Percentiles rank a stretch among this genome's conserved stretches.
phyloP scores from a whole-genome alignment of 2,329 filamentous ascomycete genomes.

The Elsinoe australis region DNA sequence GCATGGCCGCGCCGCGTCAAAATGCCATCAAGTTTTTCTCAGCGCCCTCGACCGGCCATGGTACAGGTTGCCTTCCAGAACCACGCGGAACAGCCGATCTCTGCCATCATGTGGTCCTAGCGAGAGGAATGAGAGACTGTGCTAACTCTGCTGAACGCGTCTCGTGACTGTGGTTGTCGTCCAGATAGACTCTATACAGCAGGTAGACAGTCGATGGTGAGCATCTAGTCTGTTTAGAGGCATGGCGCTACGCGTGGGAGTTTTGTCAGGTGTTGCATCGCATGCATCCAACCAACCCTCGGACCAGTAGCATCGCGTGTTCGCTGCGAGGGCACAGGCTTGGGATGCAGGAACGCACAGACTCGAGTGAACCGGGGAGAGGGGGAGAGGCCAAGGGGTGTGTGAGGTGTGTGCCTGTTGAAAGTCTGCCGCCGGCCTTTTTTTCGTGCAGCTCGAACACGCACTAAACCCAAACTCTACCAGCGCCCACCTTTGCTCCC shows the following conservation, averaged over 20 bases:
- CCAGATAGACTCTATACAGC: neutral
- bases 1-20: conserved; percentile 6
- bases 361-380: conserved; percentile 8
- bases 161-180: conserved; percentile 1
- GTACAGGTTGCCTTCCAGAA: conserved; percentile 13
- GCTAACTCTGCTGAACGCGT: no score
- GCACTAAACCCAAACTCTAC: conserved; percentile 13
- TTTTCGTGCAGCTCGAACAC: conserved; percentile 5
- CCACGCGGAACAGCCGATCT: conserved; percentile 14
- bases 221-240: neutral
- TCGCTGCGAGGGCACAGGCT: conserved; percentile 9
- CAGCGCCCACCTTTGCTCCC: neutral
- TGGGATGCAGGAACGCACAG: conserved; percentile 5
- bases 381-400: neutral
- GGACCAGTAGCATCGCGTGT: conserved; percentile 14
- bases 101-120: conserved; percentile 2
- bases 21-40: conserved; percentile 4
- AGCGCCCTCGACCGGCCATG: neutral
- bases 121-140: conserved; percentile 1
- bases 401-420: conserved; percentile 3
- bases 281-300: neutral
- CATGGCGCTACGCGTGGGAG: conserved; percentile 9
- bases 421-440: neutral
- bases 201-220: neutral
- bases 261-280: conserved; percentile 12